Evolutionary conservation across 2,329 filamentous ascomycete genomes (phyloP).

Genomic region (Scopulariopsis brevicaulis): DNA sequence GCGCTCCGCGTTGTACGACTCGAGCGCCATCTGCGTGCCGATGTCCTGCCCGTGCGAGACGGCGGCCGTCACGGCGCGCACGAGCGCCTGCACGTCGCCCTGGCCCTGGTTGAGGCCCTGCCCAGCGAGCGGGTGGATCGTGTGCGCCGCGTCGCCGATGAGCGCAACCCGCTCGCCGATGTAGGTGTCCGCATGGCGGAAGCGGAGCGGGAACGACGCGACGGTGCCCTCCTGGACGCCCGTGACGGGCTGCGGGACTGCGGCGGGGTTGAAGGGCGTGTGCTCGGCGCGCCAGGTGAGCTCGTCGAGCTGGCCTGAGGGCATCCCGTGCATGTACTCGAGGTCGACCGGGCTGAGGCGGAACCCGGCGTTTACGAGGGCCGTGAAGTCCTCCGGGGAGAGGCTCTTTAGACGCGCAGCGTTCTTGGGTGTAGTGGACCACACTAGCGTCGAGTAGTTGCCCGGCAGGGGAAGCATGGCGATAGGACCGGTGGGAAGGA

Average conservation of each 20-base stretch:
- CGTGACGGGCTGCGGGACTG: constrained; percentile 54
- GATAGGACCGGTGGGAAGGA: constrained; percentile 83
- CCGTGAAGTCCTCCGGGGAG: constrained; percentile 59
- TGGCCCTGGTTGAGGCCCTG: constrained; percentile 93
- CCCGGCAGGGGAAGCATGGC: constrained; percentile 85
- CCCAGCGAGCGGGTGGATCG: constrained; percentile 85
- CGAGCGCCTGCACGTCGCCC: constrained; percentile 73
- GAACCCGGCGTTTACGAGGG: constrained; percentile 91
- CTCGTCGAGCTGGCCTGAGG: constrained; percentile 56
- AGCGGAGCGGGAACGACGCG: constrained; percentile 81
- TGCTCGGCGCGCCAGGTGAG: constrained; percentile 73
- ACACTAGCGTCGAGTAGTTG: constrained; percentile 75
- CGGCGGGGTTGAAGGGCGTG: constrained; percentile 40
- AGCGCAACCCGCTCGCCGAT: constrained; percentile 82
- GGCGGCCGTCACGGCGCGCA: constrained; percentile 62
- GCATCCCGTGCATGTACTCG: constrained; percentile 63
- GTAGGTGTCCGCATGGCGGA: constrained; percentile 92
- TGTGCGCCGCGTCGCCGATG: constrained; percentile 90
- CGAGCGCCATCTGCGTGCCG: constrained; percentile 65
- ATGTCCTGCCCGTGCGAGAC: constrained; percentile 80
- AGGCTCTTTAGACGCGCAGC: constrained; percentile 73
- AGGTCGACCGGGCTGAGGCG: constrained; percentile 70
- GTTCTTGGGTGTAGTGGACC: constrained; percentile 79
- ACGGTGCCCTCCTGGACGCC: constrained; percentile 68
- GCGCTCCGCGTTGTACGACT: constrained; percentile 69